Conservation (phyloP, 331 rosid species). For the Phaseolus coccineus region DNA sequence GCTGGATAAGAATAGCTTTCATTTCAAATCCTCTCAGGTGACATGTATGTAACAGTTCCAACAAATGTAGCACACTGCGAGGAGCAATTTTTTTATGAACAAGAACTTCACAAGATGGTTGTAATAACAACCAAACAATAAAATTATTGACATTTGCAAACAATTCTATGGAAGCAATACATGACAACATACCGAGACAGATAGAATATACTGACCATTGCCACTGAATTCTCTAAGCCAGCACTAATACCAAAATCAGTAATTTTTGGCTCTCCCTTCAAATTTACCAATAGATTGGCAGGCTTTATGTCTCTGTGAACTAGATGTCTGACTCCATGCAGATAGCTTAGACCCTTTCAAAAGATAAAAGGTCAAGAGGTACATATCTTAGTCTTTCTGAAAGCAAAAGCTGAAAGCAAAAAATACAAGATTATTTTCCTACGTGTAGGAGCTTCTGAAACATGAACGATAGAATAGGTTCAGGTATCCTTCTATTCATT, state of each 20-base stretch:
- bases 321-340: constrained; percentile 91
- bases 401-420: constrained; percentile 35
- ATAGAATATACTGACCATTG: constrained; percentile 72
- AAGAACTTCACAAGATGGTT: constrained; percentile 7
- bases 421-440: constrained; percentile 32
- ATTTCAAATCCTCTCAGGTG: constrained; percentile 94
- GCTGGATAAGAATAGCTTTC: constrained; percentile 97
- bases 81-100: constrained; percentile 33
- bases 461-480: constrained; percentile 85
- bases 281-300: constrained; percentile 90
- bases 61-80: constrained; percentile 94
- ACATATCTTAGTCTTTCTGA: constrained; percentile 16
- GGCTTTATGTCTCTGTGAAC: constrained; percentile 99
- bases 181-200: constrained; percentile 15
- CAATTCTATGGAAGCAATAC: constrained; percentile 13
- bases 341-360: constrained; percentile 84
- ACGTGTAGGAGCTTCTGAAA: constrained; percentile 90
- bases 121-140: background rate
- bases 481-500: constrained; percentile 71
- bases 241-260: constrained; percentile 99
- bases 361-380: constrained; percentile 34
- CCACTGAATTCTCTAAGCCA: constrained; percentile 96
- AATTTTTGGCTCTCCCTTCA: constrained; percentile 94
- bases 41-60: constrained; percentile 97
- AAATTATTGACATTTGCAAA: constrained; percentile 11